Base-by-base conservation (phyloP, 2,329 filamentous ascomycete genomes). In the Chrysosporium keratinophilum region DNA sequence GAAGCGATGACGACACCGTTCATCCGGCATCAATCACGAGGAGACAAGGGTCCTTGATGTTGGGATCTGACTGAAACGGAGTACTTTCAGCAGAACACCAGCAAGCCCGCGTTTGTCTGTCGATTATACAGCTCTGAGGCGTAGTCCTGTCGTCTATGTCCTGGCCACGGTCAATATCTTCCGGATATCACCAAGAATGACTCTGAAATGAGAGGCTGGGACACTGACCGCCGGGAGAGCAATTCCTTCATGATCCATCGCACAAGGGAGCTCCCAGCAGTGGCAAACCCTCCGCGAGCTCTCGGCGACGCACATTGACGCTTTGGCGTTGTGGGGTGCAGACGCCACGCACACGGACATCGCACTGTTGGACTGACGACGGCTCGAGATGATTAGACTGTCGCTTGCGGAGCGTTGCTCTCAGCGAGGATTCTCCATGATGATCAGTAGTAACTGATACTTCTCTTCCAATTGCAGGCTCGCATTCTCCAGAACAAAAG, bases 21-120 rank as follows among this genome's bases (percentile, higher is more conserved):
- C 49, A 51, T 51, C 49, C 35, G 49, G 39, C 49, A 51, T 28
- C 35, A 39, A 51, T 51, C 49, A 51, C 41, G 49, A 35, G 49
- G 49, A 23, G 49, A 44, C 31, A 35, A 15, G 40, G 49, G 40
- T 9, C 17, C 4, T n/a, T 9, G n/a, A n/a, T 9, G 17, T 11
- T 20, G 19, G 31, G n/a, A 17, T 41, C 10, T 17, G 17, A 12
- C 45, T 28, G 33, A 33, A 49, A 41, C 15, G 33, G 39, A 17
- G 15, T 15, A 47, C n/a, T n/a, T n/a, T n/a, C 33, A 34, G 28
- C 9, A 15, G 10, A 41, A 14, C 23, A 4, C 23, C 3, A 28
- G 7, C 23, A 28, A 28, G 7, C 7, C 23, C 7, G 23, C 23
- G 23, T 28, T 28, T 28, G 3, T 28, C 23, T 28, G 23, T 28